These are phyloP conservation scores for Rubia tinctorum DNA, from an alignment of 305 asterid genomes.

Conservation along the genomic window DNA sequence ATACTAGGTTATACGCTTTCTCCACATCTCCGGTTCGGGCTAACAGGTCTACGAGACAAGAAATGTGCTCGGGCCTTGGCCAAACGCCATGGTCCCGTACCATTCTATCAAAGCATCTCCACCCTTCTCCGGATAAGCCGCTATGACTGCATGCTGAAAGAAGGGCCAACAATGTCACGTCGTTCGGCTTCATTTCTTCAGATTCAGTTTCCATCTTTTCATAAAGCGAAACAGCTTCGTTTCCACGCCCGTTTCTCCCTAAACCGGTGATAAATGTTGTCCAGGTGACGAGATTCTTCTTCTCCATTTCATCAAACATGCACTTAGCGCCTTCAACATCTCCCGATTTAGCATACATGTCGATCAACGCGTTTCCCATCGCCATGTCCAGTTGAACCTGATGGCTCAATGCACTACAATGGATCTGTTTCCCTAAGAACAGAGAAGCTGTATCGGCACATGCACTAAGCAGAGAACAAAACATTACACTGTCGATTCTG, in stretches of 20 bases:
- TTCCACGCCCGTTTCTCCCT: constrained; percentile 44
- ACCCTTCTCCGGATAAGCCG: constrained; percentile 44
- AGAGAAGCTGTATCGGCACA: constrained; percentile 47
- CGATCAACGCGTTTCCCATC: constrained; percentile 45
- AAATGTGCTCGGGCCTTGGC: constrained; percentile 47
- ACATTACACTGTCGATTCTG: constrained; percentile 2
- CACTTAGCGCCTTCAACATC: constrained; percentile 39
- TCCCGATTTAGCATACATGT: constrained; percentile 64
- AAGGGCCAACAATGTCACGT: constrained; percentile 45
- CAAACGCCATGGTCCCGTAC: constrained; percentile 31
- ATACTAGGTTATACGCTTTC: constrained; percentile 3
- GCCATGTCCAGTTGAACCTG: constrained; percentile 36
- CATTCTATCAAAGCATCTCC: constrained; percentile 37
- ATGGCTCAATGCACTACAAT: constrained; percentile 35
- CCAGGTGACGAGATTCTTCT: constrained; percentile 55
- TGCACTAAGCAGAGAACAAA: constrained; percentile 38
- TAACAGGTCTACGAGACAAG: constrained; percentile 54
- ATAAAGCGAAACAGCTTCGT: constrained; percentile 39
- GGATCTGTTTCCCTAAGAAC: constrained; percentile 49
- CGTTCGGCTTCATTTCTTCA: constrained; percentile 51
- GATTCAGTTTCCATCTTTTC: constrained; percentile 40
- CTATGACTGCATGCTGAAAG: constrained; percentile 56
- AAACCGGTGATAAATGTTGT: constrained; percentile 50
- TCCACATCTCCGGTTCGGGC: constrained; percentile 41
- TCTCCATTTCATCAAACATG: constrained; percentile 42